These are phyloP conservation scores for Aspergillus clavatus DNA, from an alignment of 2,329 filamentous ascomycete species.

Conservation along the genomic window DNA sequence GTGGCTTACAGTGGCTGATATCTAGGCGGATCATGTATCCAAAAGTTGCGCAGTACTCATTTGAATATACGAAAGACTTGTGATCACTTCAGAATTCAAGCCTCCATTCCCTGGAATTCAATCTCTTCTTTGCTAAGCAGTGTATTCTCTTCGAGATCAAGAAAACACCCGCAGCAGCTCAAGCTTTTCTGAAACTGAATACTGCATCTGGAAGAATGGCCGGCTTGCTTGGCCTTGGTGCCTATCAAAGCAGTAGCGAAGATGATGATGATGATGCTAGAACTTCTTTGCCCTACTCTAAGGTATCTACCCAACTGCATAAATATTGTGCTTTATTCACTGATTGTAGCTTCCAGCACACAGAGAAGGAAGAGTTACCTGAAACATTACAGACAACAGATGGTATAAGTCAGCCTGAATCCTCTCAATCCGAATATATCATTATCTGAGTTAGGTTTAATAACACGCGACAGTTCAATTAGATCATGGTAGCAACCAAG, in stretches of 20 bases:
- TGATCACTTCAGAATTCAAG: not conserved
- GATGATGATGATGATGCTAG: constrained; percentile 35
- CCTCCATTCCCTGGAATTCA: not conserved
- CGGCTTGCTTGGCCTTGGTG: constrained; percentile 39
- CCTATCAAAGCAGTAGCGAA: constrained; percentile 45
- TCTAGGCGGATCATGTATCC: not conserved
- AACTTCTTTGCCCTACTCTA: constrained; percentile 8
- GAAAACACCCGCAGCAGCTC: too few relatives aligned
- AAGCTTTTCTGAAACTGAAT: not conserved
- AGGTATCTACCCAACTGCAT: constrained; percentile 19
- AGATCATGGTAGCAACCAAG: not conserved
- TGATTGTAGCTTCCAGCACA: constrained; percentile 11
- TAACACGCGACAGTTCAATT: constrained; percentile 3
- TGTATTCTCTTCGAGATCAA: not conserved
- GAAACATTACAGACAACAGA: constrained; percentile 1
- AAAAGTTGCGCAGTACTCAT: not conserved
- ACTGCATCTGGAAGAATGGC: constrained; percentile 1
- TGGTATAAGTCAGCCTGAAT: constrained; percentile 6
- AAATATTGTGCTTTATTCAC: not conserved
- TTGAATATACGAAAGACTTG: not conserved
- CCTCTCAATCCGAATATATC: not conserved
- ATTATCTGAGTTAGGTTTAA: not conserved
- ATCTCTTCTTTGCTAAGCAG: not conserved
- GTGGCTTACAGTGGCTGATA: not conserved
- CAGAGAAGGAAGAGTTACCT: constrained; percentile 3